These are phyloP conservation scores for Selaginella tamariscina DNA, from an alignment of 75 land plant species.

Conservation along the genomic window DNA sequence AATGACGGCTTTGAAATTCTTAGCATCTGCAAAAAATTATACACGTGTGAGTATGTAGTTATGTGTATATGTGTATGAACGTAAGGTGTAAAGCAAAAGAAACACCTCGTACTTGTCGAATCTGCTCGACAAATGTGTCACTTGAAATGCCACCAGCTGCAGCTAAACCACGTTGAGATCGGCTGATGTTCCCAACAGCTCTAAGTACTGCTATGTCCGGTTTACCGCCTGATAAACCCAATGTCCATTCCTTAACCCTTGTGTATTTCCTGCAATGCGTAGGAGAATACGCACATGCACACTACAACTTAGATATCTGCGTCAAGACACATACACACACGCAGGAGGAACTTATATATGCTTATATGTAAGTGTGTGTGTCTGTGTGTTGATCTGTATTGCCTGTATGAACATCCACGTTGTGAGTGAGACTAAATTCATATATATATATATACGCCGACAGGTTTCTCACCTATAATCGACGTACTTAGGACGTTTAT, in stretches of 20 bases:
- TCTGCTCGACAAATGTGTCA: conserved; percentile 78
- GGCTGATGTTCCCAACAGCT: conserved; percentile 80
- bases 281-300: too few species aligned
- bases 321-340: too few species aligned
- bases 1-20: conserved; percentile 78
- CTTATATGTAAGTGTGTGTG: too few species aligned
- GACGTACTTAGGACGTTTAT: conserved; percentile 50
- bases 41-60: neutral
- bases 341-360: too few species aligned
- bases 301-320: too few species aligned
- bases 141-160: conserved; percentile 60
- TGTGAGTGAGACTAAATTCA: too few species aligned
- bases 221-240: conserved; percentile 61
- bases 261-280: conserved; percentile 68
- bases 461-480: conserved; percentile 48
- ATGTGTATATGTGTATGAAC: too few species aligned
- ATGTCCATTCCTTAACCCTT: conserved; percentile 73
- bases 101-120: conserved; percentile 70
- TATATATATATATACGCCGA: too few species aligned
- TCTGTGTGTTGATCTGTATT: too few species aligned
- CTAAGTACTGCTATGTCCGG: conserved; percentile 79
- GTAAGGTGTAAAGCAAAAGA: too few species aligned
- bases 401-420: too few species aligned
- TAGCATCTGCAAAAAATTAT: conserved; percentile 49
- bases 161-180: conserved; percentile 41